Base-by-base conservation (phyloP, 352 stramenopile species). In the Saprolegnia parasitica region DNA sequence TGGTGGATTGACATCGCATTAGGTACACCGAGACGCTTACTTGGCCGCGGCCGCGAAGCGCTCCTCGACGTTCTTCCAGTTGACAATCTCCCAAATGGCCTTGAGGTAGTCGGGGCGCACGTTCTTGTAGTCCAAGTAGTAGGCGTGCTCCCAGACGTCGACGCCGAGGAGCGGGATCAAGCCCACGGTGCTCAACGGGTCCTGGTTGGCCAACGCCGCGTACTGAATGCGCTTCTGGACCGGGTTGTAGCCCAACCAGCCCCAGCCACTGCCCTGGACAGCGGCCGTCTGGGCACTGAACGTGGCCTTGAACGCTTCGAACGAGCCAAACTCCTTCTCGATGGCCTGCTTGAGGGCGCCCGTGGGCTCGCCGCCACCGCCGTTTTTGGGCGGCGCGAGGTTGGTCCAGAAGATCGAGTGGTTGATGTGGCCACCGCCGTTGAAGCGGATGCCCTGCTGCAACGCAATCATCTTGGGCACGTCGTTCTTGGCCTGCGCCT, bases 331-430 rank as follows among this genome's bases (percentile, higher is more conserved):
- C 72, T 97, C 83, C 15, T 77, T 77, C 32, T 97, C 79, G 49
- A 99, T 98, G 39, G 89, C 88, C 37, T 91, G 82, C 56, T 81
- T 84, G 49, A 99, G 80, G 18, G 86, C 87, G 56, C 89, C 91
- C 15, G 86, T 74, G 24, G 89, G 88, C 64, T 93, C 84, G 40
- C 85, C 88, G 46, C 88, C 89, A 42, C 90, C 91, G 55, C 85
- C 87, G 58, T 91, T 68, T 47, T 67, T 80, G n/a, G 76, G 74
- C 4, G 90, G 88, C 29, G 88, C 84, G 52, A 98, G 76, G 80
- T 98, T 99, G 72, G 98, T 97, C 97, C 97, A 99, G 81, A 99
- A 99, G 72, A 99, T 94, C 64, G 93, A 97, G 80, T 99, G 97
- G 79, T 99, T 99, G 29, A 99, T 78, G 78, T 99, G 97, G 66